Base-by-base conservation (phyloP, 495 filamentous ascomycete genomes). In the Polyplosphaeria fusca region DNA sequence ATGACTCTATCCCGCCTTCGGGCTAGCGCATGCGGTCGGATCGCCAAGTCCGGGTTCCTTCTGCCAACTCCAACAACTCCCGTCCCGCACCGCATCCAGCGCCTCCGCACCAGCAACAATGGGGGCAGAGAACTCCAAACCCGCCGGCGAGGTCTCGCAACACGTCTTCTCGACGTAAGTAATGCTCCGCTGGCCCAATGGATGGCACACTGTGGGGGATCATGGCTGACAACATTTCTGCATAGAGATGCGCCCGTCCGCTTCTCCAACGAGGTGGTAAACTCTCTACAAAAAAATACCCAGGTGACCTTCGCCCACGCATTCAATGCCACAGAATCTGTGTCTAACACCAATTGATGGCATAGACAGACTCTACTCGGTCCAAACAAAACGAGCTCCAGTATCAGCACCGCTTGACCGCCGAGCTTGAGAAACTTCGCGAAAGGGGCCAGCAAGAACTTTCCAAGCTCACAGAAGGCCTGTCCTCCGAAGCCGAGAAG, bases 311-410 rank as follows among this genome's bases (percentile, higher is more conserved):
- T n/a, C n/a, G n/a, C n/a, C n/a, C n/a, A n/a, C n/a, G n/a, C n/a
- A n/a, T n/a, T n/a, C n/a, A n/a, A n/a, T n/a, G n/a, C n/a, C n/a
- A n/a, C n/a, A n/a, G n/a, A n/a, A n/a, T n/a, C n/a, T n/a, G n/a
- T n/a, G n/a, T n/a, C n/a, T n/a, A n/a, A n/a, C n/a, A n/a, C n/a
- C n/a, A n/a, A n/a, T n/a, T n/a, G 64, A 67, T 47, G 45, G 48
- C 55, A 16, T 72, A 95, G 90, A 88, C 85, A 71, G 89, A 98
- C 75, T 81, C 85, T 43, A 88, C 89, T 58, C 91, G 93, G 66
- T 76, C 84, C 63, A 88, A 87, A 72, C 72, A 82, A 72, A 73
- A 89, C 68, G 93, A 98, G 72, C 83, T 94, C 55, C 83, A 89
- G 60, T 86, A 96, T 68, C 90, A 96, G 75, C 73, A 79, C 61